These are phyloP conservation scores for Phyllosticta citriasiana DNA, from an alignment of 2,329 filamentous ascomycete species.

Conservation along the genomic window DNA sequence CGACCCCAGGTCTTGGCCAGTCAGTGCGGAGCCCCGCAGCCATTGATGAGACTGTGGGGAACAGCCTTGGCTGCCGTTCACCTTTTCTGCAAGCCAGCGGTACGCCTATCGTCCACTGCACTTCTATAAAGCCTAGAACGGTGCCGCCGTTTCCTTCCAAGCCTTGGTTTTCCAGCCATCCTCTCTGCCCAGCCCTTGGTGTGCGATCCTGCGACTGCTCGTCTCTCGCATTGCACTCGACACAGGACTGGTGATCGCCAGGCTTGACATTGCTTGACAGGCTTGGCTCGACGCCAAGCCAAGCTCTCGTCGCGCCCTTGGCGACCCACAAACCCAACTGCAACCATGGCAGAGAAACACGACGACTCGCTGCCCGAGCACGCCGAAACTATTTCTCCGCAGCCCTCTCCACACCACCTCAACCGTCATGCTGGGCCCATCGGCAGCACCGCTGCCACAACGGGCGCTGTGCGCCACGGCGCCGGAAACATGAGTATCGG, in stretches of 20 bases:
- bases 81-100: too few species aligned
- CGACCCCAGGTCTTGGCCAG: not conserved
- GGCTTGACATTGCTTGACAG: not conserved
- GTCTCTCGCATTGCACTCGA: not conserved
- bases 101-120: too few species aligned
- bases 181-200: too few species aligned
- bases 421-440: not conserved
- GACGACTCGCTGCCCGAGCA: not conserved
- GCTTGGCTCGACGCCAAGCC: not conserved
- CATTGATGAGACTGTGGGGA: not conserved
- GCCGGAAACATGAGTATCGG: slow-evolving; percentile 23
- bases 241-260: not conserved
- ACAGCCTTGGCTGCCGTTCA: not conserved
- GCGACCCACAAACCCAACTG: not conserved
- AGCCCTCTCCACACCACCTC: not conserved
- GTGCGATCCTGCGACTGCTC: not conserved
- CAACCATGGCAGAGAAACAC: not conserved
- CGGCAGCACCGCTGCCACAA: not conserved
- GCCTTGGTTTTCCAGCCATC: too few species aligned
- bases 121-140: too few species aligned
- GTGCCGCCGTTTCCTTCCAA: too few species aligned
- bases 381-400: not conserved
- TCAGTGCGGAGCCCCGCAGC: not conserved
- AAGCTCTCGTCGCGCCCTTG: not conserved
- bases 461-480: not conserved